Percentiles rank a stretch among this genome's conserved stretches.
These are phyloP conservation scores for Aspergillus sp. DNA, from an alignment of 2,329 filamentous ascomycete species.

Conservation along the genomic window DNA sequence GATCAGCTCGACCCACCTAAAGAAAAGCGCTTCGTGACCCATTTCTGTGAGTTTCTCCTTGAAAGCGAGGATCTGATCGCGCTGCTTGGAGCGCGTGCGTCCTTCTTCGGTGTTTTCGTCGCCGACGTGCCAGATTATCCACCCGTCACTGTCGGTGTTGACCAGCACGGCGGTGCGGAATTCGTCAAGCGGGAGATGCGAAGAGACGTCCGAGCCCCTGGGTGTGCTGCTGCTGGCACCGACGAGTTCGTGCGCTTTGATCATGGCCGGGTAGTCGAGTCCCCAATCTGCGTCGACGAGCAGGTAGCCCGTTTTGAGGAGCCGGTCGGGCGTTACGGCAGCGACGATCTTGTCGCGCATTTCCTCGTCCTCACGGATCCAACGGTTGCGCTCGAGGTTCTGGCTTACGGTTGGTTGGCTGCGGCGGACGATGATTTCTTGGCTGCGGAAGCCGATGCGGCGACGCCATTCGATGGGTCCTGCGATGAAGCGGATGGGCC, in stretches of 20 bases:
- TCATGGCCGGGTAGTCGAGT: slow-evolving; percentile 81
- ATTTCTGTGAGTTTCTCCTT: slow-evolving; percentile 71
- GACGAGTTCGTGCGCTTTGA: slow-evolving; percentile 68
- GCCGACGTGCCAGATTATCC: slow-evolving; percentile 65
- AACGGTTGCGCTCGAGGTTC: slow-evolving; percentile 51
- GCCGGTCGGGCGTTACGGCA: slow-evolving; percentile 66
- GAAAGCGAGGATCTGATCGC: slow-evolving; percentile 75
- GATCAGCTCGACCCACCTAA: slow-evolving; percentile 87
- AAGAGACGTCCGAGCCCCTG: slow-evolving; percentile 21
- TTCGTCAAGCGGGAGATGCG: slow-evolving; percentile 55
- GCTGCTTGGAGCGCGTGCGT: slow-evolving; percentile 36
- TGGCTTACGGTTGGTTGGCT: slow-evolving; percentile 69
- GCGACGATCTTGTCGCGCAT: slow-evolving; percentile 60
- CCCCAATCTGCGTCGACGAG: slow-evolving; percentile 86
- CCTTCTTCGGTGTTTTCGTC: slow-evolving; percentile 50
- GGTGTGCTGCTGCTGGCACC: slow-evolving; percentile 41
- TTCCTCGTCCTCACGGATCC: slow-evolving; percentile 52
- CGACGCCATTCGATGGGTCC: slow-evolving; percentile 73
- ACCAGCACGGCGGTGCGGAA: slow-evolving; percentile 72
- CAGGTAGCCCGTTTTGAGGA: slow-evolving; percentile 83
- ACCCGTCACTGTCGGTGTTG: slow-evolving; percentile 66
- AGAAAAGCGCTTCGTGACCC: slow-evolving; percentile 87
- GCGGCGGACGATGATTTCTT: slow-evolving; percentile 78
- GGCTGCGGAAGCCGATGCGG: slow-evolving; percentile 70
- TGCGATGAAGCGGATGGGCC: slow-evolving; percentile 70